These are phyloP conservation scores for Eucommia ulmoides DNA, from an alignment of 257 asterid species.

Conservation along the genomic window DNA sequence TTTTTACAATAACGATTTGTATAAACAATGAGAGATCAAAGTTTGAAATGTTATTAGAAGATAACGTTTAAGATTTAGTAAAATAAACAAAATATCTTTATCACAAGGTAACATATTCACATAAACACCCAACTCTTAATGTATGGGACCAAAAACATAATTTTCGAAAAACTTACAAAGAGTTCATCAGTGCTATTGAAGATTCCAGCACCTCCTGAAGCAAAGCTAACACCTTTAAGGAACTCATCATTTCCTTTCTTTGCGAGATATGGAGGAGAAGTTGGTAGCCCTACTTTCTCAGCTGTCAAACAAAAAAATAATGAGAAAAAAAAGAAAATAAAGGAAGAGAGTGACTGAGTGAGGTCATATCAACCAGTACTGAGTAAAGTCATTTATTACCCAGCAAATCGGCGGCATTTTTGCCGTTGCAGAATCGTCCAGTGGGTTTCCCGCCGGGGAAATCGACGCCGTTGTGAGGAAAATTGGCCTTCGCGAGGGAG, in stretches of 20 bases:
- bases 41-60: too few species aligned
- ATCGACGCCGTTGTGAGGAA: slow-evolving; percentile 1
- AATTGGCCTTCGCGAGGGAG: background rate
- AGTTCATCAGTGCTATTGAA: background rate
- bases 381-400: background rate
- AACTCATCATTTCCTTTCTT: background rate
- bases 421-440: background rate
- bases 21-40: too few species aligned
- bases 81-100: too few species aligned
- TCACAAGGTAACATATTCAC: too few species aligned
- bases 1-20: too few species aligned
- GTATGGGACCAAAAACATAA: too few species aligned
- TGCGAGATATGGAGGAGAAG: background rate
- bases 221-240: background rate
- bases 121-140: too few species aligned
- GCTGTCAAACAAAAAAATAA: background rate
- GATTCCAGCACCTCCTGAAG: slow-evolving; percentile 1
- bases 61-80: too few species aligned
- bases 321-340: background rate
- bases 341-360: background rate
- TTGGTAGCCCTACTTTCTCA: background rate
- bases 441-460: background rate
- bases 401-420: background rate
- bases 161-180: slow-evolving; percentile 1
- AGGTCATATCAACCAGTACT: background rate